Conservation (phyloP, 1,284 basidiomycete genomes). For the Calocybe gambosa region DNA sequence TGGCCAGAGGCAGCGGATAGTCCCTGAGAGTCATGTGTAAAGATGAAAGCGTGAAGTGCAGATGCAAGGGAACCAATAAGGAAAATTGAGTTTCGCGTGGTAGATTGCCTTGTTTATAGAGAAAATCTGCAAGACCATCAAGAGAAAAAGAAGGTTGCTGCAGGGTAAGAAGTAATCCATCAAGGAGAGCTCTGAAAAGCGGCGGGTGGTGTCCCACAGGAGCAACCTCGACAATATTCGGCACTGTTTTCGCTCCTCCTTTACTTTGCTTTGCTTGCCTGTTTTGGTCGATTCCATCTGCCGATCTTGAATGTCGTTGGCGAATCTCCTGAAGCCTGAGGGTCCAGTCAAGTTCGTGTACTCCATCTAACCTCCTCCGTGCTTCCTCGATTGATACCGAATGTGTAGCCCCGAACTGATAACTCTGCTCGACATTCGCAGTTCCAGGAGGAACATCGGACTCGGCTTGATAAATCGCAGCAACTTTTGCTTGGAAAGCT, state of each 20-base stretch:
- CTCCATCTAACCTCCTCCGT: conserved; percentile 61
- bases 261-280: conserved; percentile 22
- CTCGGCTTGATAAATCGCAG: conserved; percentile 45
- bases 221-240: conserved; percentile 33
- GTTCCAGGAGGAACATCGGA: conserved; percentile 26
- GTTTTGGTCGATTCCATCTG: conserved; percentile 27
- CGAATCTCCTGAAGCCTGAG: conserved; percentile 40
- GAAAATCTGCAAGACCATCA: conserved; percentile 59
- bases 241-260: conserved; percentile 23
- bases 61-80: conserved; percentile 79
- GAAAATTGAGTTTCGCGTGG: conserved; percentile 73
- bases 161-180: conserved; percentile 55
- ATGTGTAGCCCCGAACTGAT: conserved; percentile 57
- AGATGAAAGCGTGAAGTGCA: conserved; percentile 66
- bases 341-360: conserved; percentile 80
- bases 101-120: conserved; percentile 63
- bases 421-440: conserved; percentile 30
- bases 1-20: conserved; percentile 67
- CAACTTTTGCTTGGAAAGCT: conserved; percentile 77
- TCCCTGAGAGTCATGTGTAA: conserved; percentile 72
- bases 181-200: conserved; percentile 59
- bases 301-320: conserved; percentile 28
- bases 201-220: conserved; percentile 24
- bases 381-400: conserved; percentile 72
- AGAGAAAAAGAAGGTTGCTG: conserved; percentile 59